These are phyloP conservation scores for Murraya koenigii DNA, from an alignment of 345 rosid genomes.

Conservation along the genomic window DNA sequence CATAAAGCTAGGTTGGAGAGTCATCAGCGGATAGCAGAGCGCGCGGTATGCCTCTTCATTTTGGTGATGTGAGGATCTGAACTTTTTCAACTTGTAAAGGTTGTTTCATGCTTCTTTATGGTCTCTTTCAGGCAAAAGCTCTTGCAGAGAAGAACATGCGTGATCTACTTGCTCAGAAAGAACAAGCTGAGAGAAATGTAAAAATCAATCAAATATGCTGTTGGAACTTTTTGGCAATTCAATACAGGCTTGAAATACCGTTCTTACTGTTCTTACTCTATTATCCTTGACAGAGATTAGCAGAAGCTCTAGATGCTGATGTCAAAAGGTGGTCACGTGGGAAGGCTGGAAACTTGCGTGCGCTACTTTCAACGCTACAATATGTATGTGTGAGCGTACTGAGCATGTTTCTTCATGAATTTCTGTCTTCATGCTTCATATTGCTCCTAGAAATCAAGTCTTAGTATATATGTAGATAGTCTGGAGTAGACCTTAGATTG, in stretches of 20 bases:
- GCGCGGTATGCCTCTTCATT: slow-evolving; percentile 57
- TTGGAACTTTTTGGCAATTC: slow-evolving; percentile 1
- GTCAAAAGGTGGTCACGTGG: slow-evolving; percentile 93
- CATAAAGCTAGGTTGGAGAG: slow-evolving; percentile 67
- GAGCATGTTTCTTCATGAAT: background rate
- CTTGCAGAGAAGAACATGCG: slow-evolving; percentile 92
- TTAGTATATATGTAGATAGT: background rate
- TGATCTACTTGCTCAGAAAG: slow-evolving; percentile 79
- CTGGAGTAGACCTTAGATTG: background rate
- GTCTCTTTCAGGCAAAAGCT: slow-evolving; percentile 73
- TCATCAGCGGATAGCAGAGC: slow-evolving; percentile 78
- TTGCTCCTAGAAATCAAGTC: background rate
- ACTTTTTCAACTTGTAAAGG: slow-evolving; percentile 10
- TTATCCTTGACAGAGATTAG: slow-evolving; percentile 61
- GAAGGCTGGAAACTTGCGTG: slow-evolving; percentile 86
- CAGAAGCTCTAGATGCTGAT: slow-evolving; percentile 77
- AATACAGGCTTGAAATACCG: background rate
- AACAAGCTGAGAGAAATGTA: slow-evolving; percentile 94
- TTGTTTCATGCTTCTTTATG: slow-evolving; percentile 18
- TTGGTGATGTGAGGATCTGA: background rate
- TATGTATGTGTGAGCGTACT: slow-evolving; percentile 45
- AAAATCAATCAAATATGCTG: slow-evolving; percentile 12
- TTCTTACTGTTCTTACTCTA: slow-evolving; percentile 19
- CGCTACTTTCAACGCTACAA: slow-evolving; percentile 89
- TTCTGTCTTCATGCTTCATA: background rate